phyloP scores from a whole-genome alignment of 768 basidiomycete genomes.

The Tylopilus intermedius region DNA sequence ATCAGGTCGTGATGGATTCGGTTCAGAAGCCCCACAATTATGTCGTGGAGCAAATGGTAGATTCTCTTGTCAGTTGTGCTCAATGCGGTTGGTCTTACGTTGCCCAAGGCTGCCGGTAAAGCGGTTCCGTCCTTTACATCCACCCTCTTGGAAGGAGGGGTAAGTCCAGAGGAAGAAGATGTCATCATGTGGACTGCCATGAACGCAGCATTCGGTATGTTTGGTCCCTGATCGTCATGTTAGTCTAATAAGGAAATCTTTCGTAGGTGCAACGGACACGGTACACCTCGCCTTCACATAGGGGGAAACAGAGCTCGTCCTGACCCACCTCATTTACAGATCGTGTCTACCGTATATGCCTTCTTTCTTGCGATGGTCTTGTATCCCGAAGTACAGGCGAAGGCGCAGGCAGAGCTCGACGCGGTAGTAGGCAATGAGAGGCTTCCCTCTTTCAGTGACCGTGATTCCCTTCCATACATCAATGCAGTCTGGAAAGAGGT shows the following conservation, averaged over 20 bases:
- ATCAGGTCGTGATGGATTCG: constrained; percentile 31
- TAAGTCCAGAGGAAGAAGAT: constrained; percentile 18
- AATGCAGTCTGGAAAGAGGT: constrained; percentile 26
- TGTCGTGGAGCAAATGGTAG: constrained; percentile 45
- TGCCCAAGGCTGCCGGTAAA: constrained; percentile 14
- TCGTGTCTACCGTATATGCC: constrained; percentile 11
- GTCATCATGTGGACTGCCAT: constrained; percentile 18
- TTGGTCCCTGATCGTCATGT: too few species aligned
- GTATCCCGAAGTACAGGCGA: constrained; percentile 22
- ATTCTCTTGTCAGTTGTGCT: not conserved
- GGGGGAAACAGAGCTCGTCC: constrained; percentile 32
- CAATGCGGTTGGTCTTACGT: not conserved
- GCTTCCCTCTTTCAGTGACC: constrained; percentile 20
- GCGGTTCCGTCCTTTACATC: constrained; percentile 19
- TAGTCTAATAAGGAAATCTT: not conserved
- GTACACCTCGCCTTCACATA: constrained; percentile 19
- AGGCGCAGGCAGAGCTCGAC: constrained; percentile 24
- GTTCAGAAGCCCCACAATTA: constrained; percentile 41
- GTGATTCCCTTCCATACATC: constrained; percentile 23
- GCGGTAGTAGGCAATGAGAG: constrained; percentile 18
- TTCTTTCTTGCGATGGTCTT: constrained; percentile 26
- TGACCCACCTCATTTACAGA: not conserved
- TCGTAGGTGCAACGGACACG: not conserved
- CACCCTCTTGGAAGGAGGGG: constrained; percentile 7
- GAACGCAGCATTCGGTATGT: not conserved